Evolutionary conservation across 805 yeast species (phyloP).

Genomic region (Wickerhamiella cacticola): DNA sequence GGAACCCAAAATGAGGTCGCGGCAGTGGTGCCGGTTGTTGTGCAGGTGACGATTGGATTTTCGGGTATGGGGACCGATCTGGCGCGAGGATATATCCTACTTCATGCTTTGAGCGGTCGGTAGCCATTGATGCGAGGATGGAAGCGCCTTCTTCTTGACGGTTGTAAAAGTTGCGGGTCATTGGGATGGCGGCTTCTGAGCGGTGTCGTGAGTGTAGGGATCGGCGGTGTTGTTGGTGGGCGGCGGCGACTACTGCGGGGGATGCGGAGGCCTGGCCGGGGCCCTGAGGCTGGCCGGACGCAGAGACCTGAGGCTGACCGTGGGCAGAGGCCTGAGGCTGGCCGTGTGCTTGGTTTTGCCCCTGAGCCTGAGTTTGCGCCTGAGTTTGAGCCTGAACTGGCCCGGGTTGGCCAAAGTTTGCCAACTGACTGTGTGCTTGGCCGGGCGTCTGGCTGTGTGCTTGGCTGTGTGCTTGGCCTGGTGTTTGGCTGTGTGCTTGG

Average conservation of each 20-base stretch:
- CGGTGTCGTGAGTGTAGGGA: slow-evolving; percentile 13
- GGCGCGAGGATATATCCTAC: slow-evolving; percentile 11
- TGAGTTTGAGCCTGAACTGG: too few species aligned
- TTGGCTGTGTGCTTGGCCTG: too few species aligned
- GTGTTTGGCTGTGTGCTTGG: too few species aligned
- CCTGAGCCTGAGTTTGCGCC: too few species aligned
- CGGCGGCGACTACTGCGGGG: slow-evolving; percentile 6
- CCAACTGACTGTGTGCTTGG: too few species aligned
- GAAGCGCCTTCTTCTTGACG: slow-evolving; percentile 22
- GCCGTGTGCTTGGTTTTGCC: too few species aligned
- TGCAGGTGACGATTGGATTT: background rate
- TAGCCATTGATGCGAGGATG: slow-evolving; percentile 22
- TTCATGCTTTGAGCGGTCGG: slow-evolving; percentile 18
- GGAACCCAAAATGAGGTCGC: background rate
- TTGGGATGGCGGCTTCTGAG: slow-evolving; percentile 13
- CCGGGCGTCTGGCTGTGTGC: too few species aligned
- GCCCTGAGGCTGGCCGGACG: background rate
- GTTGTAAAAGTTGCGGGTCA: slow-evolving; percentile 13
- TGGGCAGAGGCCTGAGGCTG: too few species aligned
- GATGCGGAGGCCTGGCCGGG: background rate
- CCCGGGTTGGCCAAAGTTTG: too few species aligned
- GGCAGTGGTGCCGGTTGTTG: background rate
- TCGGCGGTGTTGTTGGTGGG: slow-evolving; percentile 8
- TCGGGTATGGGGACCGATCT: slow-evolving; percentile 6
- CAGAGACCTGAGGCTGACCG: too few species aligned